These are phyloP conservation scores for Arctostaphylos glauca DNA, from an alignment of 148 eudicot genomes.

Conservation along the genomic window DNA sequence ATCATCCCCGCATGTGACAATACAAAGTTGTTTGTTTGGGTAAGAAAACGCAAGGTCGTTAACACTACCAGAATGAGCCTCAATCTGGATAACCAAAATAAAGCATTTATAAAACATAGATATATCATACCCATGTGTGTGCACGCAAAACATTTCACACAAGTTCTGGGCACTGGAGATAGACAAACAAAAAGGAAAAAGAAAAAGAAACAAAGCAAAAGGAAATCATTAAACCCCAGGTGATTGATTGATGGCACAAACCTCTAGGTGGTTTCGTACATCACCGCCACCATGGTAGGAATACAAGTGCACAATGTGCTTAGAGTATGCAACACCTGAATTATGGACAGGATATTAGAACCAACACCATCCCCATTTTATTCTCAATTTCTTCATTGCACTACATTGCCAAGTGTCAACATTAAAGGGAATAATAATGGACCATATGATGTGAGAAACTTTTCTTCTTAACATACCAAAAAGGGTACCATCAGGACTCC, in stretches of 20 bases:
- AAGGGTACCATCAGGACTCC: conserved; percentile 81
- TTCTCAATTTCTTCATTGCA: conserved; percentile 3
- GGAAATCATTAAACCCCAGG: neutral
- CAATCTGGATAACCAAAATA: conserved; percentile 50
- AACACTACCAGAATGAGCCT: conserved; percentile 89
- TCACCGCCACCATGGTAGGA: conserved; percentile 65
- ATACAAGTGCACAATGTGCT: conserved; percentile 81
- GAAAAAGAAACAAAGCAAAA: neutral
- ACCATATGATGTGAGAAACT: neutral
- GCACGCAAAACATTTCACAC: neutral
- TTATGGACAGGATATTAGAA: conserved; percentile 13
- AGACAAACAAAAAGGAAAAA: neutral
- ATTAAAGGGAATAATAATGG: conserved; percentile 3
- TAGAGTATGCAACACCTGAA: conserved; percentile 92
- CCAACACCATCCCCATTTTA: conserved; percentile 11
- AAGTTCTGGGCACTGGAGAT: neutral
- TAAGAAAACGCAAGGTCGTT: conserved; percentile 87
- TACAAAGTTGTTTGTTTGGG: conserved; percentile 69
- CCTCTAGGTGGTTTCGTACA: conserved; percentile 83
- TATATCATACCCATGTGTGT: neutral
- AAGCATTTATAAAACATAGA: neutral
- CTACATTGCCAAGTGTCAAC: neutral
- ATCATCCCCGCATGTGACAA: conserved; percentile 96
- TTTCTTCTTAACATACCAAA: conserved; percentile 40
- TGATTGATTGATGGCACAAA: conserved; percentile 26